phyloP scores from a whole-genome alignment of 192 early-diverging fungal genomes.

The Chytriomyces sp. region DNA sequence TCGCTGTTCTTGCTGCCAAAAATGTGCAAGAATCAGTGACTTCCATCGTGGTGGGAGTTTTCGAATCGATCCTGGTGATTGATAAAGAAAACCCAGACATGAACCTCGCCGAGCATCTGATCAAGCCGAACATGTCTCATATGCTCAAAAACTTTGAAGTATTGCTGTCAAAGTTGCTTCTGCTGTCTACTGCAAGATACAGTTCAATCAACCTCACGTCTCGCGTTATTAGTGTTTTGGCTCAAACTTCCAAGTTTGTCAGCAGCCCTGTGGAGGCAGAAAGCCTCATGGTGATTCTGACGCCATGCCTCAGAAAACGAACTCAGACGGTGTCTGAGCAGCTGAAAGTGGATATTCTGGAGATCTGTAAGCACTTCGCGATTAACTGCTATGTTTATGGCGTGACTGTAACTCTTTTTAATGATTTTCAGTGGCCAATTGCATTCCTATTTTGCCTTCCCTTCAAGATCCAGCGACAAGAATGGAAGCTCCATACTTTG shows the following conservation, averaged over 20 bases:
- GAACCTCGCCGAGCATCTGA: slow-evolving; percentile 48
- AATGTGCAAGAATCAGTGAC: slow-evolving; percentile 79
- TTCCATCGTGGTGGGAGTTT: slow-evolving; percentile 71
- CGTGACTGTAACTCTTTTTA: no score
- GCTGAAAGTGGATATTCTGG: slow-evolving; percentile 83
- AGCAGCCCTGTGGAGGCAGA: slow-evolving; percentile 68
- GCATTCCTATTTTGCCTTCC: slow-evolving; percentile 76
- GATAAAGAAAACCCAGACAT: slow-evolving; percentile 36
- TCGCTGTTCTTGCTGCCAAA: slow-evolving; percentile 77
- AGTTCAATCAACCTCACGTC: slow-evolving; percentile 44
- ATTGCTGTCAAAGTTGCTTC: slow-evolving; percentile 38
- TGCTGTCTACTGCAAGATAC: slow-evolving; percentile 31
- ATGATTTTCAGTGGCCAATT: slow-evolving; percentile 30
- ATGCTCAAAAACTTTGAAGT: slow-evolving; percentile 67
- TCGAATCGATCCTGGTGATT: slow-evolving; percentile 61
- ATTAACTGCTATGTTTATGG: no score
- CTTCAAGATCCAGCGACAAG: slow-evolving; percentile 29
- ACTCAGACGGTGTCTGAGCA: slow-evolving; percentile 73
- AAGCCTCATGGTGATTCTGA: slow-evolving; percentile 75
- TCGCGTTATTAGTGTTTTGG: slow-evolving; percentile 81
- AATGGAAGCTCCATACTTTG: slow-evolving; percentile 62
- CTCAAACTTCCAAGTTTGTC: slow-evolving; percentile 76
- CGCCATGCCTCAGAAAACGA: slow-evolving; percentile 81
- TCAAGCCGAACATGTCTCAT: slow-evolving; percentile 61
- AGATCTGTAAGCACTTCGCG: slow-evolving; percentile 65